A percentile compares a stretch with the other conserved stretches of the same genome.
These are phyloP conservation scores for Penicillium sclerotiorum DNA, from an alignment of 2,329 filamentous ascomycete genomes.

Conservation along the genomic window DNA sequence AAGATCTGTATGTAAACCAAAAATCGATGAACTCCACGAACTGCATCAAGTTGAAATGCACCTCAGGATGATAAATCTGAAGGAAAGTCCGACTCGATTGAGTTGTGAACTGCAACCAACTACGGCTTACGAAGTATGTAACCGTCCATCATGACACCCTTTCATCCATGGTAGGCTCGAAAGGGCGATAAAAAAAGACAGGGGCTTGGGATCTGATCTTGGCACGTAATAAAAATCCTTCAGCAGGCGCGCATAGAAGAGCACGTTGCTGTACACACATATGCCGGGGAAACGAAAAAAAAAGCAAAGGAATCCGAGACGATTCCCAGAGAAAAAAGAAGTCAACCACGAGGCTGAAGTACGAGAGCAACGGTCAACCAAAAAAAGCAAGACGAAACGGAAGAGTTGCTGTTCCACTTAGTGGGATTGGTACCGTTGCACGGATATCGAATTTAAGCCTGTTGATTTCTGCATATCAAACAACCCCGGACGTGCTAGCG, in stretches of 20 bases:
- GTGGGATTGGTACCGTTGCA: slow-evolving; percentile 22
- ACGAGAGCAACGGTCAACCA: slow-evolving; percentile 6
- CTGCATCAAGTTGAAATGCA: too few relatives aligned
- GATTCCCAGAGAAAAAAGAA: neutral
- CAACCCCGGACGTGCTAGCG: slow-evolving; percentile 23
- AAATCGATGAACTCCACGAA: too few relatives aligned
- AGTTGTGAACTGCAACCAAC: neutral
- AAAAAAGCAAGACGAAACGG: slow-evolving; percentile 6
- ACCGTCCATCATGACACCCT: slow-evolving; percentile 53
- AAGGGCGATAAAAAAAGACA: slow-evolving; percentile 53
- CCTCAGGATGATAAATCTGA: too few relatives aligned
- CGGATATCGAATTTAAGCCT: slow-evolving; percentile 32
- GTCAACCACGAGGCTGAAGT: slow-evolving; percentile 6
- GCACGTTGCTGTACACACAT: slow-evolving; percentile 71
- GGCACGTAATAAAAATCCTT: slow-evolving; percentile 68
- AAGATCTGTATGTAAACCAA: too few relatives aligned
- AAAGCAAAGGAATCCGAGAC: slow-evolving; percentile 11
- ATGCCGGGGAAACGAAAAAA: slow-evolving; percentile 52
- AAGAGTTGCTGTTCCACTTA: slow-evolving; percentile 12
- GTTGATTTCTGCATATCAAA: slow-evolving; percentile 32
- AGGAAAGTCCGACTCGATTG: too few relatives aligned
- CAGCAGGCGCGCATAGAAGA: slow-evolving; percentile 64
- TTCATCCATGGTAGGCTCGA: slow-evolving; percentile 37
- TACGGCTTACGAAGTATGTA: slow-evolving; percentile 39
- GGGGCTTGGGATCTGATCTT: slow-evolving; percentile 54